Base-by-base conservation (phyloP, 23 red algal genomes). In the Gracilaria vermiculophylla region DNA sequence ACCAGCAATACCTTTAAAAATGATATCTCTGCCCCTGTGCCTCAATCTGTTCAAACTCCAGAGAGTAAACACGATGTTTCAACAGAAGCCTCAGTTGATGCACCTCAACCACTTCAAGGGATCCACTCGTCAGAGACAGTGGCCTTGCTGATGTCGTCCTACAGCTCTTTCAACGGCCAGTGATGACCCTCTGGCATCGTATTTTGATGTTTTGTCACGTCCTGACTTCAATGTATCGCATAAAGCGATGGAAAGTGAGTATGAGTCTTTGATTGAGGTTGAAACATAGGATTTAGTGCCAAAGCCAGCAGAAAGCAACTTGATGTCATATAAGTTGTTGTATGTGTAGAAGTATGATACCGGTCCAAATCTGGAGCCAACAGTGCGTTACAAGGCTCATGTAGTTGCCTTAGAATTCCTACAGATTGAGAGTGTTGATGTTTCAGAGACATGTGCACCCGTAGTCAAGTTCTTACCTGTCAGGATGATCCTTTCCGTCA, bases 151-250 rank as follows among this genome's bases (percentile, higher is more conserved):
- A n/a, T n/a, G n/a, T n/a, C 23, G 71, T 27, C 40, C 40, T 3
- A 76, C 71, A 3, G 35, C 71, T 50, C 71, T 76, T 4, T 5
- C 50, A 36, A 47, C 71, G 8, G 71, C 71, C 42, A 76, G 42
- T 49, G 39, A 76, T 49, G 71, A 76, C 71, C 48, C 50, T 50
- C 71, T n/a, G 2, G 48, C 71, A 4, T 76, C 71, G 5, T 76
- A 76, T 76, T 4, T 6, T 70, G 78, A 82, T 45, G 78, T 25
- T 16, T 1, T 82, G 57, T 82, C 78, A 29, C 53, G 78, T 24
- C 32, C 54, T 32, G 53, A 62, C n/a, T 62, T 55, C 53, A 24
- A 82, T 19, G 58, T 33, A 44, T 65, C 54, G 64, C 31, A 6
- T 11, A 50, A 76, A n/a, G 42, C 42, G 8, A 50, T 76, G 44